Evolutionary conservation across 2,329 filamentous ascomycete genomes (phyloP).

Genomic region (Diplodia mutila): DNA sequence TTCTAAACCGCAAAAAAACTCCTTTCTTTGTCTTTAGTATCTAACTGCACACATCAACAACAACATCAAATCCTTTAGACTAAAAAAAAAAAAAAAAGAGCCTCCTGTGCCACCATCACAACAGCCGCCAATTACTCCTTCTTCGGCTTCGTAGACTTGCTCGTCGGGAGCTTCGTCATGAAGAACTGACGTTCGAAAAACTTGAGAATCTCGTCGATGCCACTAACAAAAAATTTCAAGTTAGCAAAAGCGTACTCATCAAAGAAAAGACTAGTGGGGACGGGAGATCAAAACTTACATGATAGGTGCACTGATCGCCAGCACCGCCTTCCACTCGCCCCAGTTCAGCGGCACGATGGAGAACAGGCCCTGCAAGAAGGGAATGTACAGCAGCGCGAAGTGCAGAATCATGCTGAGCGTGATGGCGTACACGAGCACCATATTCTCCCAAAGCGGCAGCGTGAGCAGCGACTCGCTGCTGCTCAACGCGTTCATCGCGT

Average conservation of each 20-base stretch:
- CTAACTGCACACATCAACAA: background rate
- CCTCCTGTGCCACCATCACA: too few species aligned
- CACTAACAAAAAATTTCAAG: conserved; percentile 47
- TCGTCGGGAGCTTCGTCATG: conserved; percentile 25
- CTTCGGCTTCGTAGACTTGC: conserved; percentile 9
- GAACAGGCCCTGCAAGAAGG: conserved; percentile 85
- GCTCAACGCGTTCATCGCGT: conserved; percentile 96
- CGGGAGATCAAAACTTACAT: conserved; percentile 67
- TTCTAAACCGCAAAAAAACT: background rate
- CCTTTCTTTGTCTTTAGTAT: background rate
- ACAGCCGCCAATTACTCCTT: conserved; percentile 5
- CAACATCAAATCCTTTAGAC: background rate
- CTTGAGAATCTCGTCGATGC: conserved; percentile 86
- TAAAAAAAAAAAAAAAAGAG: background rate
- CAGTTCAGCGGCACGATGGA: conserved; percentile 85
- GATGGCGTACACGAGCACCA: conserved; percentile 97
- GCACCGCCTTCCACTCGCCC: conserved; percentile 89
- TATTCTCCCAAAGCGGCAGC: conserved; percentile 95
- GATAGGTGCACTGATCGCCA: conserved; percentile 86
- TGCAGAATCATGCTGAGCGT: conserved; percentile 90
- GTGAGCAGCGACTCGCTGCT: conserved; percentile 93
- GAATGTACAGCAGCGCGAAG: conserved; percentile 90
- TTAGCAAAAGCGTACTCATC: conserved; percentile 28
- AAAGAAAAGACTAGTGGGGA: background rate
- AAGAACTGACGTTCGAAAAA: conserved; percentile 62